Evolutionary conservation across 2,329 filamentous ascomycete species (phyloP).

Genomic region (Scytalidium sp.): DNA sequence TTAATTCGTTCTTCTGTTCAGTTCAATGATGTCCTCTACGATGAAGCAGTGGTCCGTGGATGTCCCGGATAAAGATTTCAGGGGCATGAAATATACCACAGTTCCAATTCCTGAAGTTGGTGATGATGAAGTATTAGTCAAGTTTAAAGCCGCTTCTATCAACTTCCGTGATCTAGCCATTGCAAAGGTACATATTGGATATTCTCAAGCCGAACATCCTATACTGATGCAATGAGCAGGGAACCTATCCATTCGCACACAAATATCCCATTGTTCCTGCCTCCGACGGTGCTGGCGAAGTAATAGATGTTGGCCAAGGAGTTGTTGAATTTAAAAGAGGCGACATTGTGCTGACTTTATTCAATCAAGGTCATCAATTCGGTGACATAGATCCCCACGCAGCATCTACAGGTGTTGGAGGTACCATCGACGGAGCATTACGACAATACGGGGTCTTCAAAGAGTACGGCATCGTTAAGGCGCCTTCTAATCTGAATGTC

Average conservation of each 20-base stretch:
- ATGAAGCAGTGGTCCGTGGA: background rate
- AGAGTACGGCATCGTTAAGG: constrained; percentile 45
- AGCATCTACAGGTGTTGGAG: background rate
- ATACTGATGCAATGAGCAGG: background rate
- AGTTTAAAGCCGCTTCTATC: constrained; percentile 32
- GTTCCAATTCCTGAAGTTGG: constrained; percentile 31
- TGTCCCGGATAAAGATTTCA: background rate
- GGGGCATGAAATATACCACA: constrained; percentile 25
- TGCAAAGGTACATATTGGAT: constrained; percentile 14
- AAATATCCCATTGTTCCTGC: background rate
- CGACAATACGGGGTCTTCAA: constrained; percentile 39
- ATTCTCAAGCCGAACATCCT: background rate
- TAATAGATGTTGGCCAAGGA: background rate
- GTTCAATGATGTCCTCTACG: background rate
- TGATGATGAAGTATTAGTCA: constrained; percentile 50
- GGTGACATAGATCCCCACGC: background rate
- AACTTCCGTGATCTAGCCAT: constrained; percentile 31
- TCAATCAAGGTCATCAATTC: constrained; percentile 2
- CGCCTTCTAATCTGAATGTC: constrained; percentile 44
- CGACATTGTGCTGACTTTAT: background rate
- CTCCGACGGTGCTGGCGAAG: constrained; percentile 3
- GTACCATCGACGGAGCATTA: constrained; percentile 28
- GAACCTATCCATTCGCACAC: background rate
- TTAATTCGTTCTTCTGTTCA: background rate
- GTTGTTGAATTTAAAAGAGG: background rate